phyloP scores from a whole-genome alignment of 2,329 filamentous ascomycete genomes.

The Xylaria sp. region DNA sequence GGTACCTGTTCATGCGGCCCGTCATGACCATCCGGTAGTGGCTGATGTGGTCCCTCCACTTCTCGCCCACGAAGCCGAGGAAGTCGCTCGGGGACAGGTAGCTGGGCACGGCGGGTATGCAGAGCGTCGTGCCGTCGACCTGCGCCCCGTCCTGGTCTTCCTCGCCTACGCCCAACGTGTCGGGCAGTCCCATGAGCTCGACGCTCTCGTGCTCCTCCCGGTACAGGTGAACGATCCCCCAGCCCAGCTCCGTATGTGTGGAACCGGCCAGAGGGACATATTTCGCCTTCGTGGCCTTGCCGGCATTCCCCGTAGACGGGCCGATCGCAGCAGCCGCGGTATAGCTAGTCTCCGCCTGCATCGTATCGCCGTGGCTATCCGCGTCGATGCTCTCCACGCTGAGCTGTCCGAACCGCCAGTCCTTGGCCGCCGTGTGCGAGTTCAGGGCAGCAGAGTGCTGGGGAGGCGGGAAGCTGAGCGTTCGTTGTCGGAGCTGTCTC shows the following conservation, averaged over 20 bases:
- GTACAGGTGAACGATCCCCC: constrained; percentile 94
- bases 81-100: constrained; percentile 93
- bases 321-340: constrained; percentile 57
- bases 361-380: constrained; percentile 43
- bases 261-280: constrained; percentile 70
- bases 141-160: constrained; percentile 32
- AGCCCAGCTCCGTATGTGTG: constrained; percentile 77
- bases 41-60: constrained; percentile 81
- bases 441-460: constrained; percentile 48
- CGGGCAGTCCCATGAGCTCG: constrained; percentile 46
- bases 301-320: constrained; percentile 59
- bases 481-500: constrained; percentile 43
- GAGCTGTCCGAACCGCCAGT: constrained; percentile 83
- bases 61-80: constrained; percentile 86
- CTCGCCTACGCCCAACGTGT: constrained; percentile 34
- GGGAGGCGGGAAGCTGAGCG: constrained; percentile 47
- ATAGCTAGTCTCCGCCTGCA: constrained; percentile 44
- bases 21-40: constrained; percentile 96
- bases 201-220: constrained; percentile 78
- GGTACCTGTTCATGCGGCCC: constrained; percentile 83
- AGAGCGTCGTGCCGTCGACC: constrained; percentile 80
- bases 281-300: constrained; percentile 79
- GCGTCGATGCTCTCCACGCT: constrained; percentile 82
- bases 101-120: constrained; percentile 90
- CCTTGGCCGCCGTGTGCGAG: constrained; percentile 55